These are phyloP conservation scores for Ustilago xerochloae DNA, from an alignment of 1,284 basidiomycete genomes.

Conservation along the genomic window DNA sequence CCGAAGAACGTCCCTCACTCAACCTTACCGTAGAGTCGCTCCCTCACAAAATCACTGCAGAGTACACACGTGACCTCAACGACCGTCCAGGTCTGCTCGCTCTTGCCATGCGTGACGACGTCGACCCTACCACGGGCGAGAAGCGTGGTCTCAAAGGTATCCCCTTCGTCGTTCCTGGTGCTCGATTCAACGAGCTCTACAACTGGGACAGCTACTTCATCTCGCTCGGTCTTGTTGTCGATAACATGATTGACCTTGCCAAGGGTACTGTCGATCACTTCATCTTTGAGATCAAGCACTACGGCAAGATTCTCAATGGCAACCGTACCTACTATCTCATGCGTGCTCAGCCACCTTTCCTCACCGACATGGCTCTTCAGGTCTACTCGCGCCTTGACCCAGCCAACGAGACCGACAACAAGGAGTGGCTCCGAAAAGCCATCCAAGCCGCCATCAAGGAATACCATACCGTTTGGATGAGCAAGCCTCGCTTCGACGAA, in stretches of 20 bases:
- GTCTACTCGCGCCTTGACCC: constrained; percentile 95
- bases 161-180: constrained; percentile 96
- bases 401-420: constrained; percentile 81
- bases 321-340: constrained; percentile 78
- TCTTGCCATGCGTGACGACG: constrained; percentile 87
- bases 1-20: constrained; percentile 74
- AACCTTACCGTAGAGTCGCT: constrained; percentile 90
- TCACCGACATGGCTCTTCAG: constrained; percentile 97
- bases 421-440: constrained; percentile 89
- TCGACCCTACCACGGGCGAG: constrained; percentile 71
- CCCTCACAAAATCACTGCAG: constrained; percentile 86
- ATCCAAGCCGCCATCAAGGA: constrained; percentile 98
- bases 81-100: constrained; percentile 92
- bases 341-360: constrained; percentile 95
- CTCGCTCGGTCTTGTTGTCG: constrained; percentile 89
- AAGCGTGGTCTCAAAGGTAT: constrained; percentile 82
- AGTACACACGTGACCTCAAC: constrained; percentile 91
- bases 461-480: constrained; percentile 97
- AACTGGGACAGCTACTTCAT: constrained; percentile 81
- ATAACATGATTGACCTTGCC: constrained; percentile 91
- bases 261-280: constrained; percentile 98
- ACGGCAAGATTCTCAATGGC: constrained; percentile 77
- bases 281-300: constrained; percentile 98
- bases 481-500: constrained; percentile 88
- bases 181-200: constrained; percentile 92